Evolutionary conservation across 75 land plant genomes (phyloP).

Genomic region (Chamaecyparis obtusa): DNA sequence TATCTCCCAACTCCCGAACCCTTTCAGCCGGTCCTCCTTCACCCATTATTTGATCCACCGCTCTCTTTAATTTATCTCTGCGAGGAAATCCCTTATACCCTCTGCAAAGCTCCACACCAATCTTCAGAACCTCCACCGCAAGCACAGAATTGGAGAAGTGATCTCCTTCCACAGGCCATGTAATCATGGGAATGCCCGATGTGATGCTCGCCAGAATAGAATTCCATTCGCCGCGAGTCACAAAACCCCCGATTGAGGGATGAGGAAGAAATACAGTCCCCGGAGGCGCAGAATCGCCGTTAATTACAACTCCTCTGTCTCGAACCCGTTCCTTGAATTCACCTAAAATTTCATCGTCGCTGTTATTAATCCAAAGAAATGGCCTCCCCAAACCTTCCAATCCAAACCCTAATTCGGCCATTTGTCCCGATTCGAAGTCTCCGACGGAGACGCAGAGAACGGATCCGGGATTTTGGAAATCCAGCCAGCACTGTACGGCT

Average conservation of each 20-base stretch:
- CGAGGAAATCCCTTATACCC: background rate
- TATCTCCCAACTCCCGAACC: background rate
- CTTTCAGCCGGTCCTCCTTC: background rate
- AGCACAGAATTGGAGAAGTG: background rate
- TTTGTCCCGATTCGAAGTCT: background rate
- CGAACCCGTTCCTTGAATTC: conserved; percentile 1
- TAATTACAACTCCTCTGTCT: conserved; percentile 13
- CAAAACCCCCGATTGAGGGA: conserved; percentile 13
- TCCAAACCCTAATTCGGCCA: conserved; percentile 2
- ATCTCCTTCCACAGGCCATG: background rate
- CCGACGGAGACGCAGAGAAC: conserved; percentile 14
- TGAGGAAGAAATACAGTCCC: conserved; percentile 3
- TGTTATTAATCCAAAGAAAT: conserved; percentile 9
- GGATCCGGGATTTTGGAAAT: background rate
- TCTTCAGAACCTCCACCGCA: background rate
- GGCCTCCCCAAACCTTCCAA: background rate
- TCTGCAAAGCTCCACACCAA: background rate
- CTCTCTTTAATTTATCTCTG: background rate
- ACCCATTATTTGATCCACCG: background rate
- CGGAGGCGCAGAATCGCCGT: background rate
- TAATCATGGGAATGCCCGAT: conserved; percentile 16
- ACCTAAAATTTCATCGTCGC: background rate
- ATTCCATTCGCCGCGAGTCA: conserved; percentile 20
- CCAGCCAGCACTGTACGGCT: background rate
- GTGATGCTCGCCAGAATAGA: conserved; percentile 15